These are phyloP conservation scores for Picea abies DNA, from an alignment of 83 land plant species.

Conservation along the genomic window DNA sequence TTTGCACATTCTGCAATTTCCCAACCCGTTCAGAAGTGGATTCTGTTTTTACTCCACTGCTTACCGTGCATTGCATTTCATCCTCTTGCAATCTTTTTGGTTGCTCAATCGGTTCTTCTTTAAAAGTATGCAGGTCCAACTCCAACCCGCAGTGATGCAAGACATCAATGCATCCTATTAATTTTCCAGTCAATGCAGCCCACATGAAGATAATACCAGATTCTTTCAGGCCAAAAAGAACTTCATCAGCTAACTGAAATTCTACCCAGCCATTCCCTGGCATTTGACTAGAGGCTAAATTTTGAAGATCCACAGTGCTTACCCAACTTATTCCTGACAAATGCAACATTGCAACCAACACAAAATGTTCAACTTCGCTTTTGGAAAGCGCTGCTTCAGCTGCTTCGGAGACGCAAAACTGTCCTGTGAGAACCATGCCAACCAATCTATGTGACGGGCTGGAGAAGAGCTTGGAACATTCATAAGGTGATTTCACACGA, in stretches of 20 bases:
- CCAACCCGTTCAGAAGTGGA: background rate
- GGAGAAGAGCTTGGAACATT: slow-evolving; percentile 59
- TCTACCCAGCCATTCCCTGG: slow-evolving; percentile 54
- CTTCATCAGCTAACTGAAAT: slow-evolving; percentile 55
- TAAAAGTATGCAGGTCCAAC: background rate
- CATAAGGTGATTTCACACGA: slow-evolving; percentile 16
- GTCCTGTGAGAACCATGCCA: slow-evolving; percentile 49
- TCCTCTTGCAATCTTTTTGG: background rate
- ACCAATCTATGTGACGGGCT: slow-evolving; percentile 53
- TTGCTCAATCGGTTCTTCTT: background rate
- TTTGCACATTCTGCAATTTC: background rate
- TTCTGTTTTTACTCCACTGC: background rate
- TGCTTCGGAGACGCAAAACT: slow-evolving; percentile 9
- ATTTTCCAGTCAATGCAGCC: slow-evolving; percentile 50
- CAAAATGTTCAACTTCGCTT: slow-evolving; percentile 20
- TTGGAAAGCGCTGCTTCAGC: slow-evolving; percentile 4
- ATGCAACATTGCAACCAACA: slow-evolving; percentile 49
- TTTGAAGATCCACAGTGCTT: slow-evolving; percentile 46
- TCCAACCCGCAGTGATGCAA: slow-evolving; percentile 40
- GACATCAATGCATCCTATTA: slow-evolving; percentile 54
- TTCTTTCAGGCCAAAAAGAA: slow-evolving; percentile 66
- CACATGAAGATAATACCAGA: slow-evolving; percentile 66
- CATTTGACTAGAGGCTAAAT: slow-evolving; percentile 9
- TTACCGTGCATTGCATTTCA: slow-evolving; percentile 5
- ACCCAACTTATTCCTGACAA: slow-evolving; percentile 70